phyloP scores from a whole-genome alignment of 495 filamentous ascomycete species.

The Amniculicola lignicola region DNA sequence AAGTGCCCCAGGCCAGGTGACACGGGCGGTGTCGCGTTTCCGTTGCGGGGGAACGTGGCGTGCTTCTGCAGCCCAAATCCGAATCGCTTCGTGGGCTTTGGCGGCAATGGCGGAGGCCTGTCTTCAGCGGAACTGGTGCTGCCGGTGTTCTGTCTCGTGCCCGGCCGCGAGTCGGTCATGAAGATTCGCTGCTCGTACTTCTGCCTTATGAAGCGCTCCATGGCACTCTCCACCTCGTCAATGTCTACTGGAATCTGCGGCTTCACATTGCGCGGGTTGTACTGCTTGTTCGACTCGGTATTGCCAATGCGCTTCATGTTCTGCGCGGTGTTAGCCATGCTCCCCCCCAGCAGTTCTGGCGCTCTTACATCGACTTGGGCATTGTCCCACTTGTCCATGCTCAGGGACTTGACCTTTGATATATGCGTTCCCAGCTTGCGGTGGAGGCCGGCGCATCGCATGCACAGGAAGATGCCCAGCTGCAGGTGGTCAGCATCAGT shows the following conservation, averaged over 20 bases:
- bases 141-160: slow-evolving; percentile 48
- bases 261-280: slow-evolving; percentile 78
- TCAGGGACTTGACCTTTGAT: slow-evolving; percentile 96
- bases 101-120: slow-evolving; percentile 74
- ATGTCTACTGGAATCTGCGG: slow-evolving; percentile 80
- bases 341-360: slow-evolving; percentile 24
- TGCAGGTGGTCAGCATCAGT: slow-evolving; percentile 40
- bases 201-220: slow-evolving; percentile 90
- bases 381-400: slow-evolving; percentile 93
- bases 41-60: slow-evolving; percentile 56
- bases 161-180: slow-evolving; percentile 43
- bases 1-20: slow-evolving; percentile 37
- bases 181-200: slow-evolving; percentile 75
- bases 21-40: slow-evolving; percentile 37
- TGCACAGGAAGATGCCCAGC: slow-evolving; percentile 95
- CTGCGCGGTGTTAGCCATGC: slow-evolving; percentile 45
- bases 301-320: slow-evolving; percentile 93
- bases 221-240: slow-evolving; percentile 85
- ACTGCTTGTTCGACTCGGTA: slow-evolving; percentile 73
- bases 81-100: slow-evolving; percentile 75
- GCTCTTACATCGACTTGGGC: slow-evolving; percentile 85
- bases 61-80: slow-evolving; percentile 69
- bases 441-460: slow-evolving; percentile 94
- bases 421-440: slow-evolving; percentile 97
- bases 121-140: slow-evolving; percentile 50